Conservation (phyloP, 192 early-diverging fungal species). For the Oehlia diaphana region DNA sequence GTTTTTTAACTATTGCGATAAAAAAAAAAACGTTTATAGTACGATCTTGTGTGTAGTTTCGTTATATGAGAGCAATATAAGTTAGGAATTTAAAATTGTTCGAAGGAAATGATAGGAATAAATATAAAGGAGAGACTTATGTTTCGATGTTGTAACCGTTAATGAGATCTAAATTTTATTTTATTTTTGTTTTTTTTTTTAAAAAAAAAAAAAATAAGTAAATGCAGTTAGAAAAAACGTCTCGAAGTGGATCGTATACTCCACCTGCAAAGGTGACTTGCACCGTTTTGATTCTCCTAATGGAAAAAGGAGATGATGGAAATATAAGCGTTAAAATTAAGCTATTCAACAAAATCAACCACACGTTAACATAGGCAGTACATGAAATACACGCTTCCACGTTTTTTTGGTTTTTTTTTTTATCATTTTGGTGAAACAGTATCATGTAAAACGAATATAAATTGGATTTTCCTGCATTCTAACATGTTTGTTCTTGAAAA, state of each 20-base stretch:
- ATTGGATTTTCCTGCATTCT: neutral
- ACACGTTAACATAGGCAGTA: neutral
- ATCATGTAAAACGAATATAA: neutral
- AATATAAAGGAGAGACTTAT: neutral
- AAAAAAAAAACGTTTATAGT: neutral
- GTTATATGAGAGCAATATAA: neutral
- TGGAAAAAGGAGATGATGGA: neutral
- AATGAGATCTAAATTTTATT: neutral
- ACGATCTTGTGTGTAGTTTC: neutral
- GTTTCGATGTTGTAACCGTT: neutral
- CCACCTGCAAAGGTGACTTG: slow-evolving; percentile 13
- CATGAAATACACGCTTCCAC: neutral
- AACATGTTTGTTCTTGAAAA: neutral
- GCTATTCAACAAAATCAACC: neutral
- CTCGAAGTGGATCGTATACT: slow-evolving; percentile 9
- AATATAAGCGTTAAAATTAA: neutral
- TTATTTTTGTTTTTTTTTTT: too few relatives aligned
- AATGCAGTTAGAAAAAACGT: neutral
- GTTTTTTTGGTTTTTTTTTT: neutral
- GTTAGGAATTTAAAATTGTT: neutral
- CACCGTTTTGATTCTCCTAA: slow-evolving; percentile 9
- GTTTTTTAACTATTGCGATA: neutral
- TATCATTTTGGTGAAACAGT: neutral
- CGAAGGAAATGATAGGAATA: neutral
- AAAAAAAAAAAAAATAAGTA: neutral